Evolutionary conservation across 2,329 filamentous ascomycete genomes (phyloP).

Genomic region (Cordyceps fumosorosea): DNA sequence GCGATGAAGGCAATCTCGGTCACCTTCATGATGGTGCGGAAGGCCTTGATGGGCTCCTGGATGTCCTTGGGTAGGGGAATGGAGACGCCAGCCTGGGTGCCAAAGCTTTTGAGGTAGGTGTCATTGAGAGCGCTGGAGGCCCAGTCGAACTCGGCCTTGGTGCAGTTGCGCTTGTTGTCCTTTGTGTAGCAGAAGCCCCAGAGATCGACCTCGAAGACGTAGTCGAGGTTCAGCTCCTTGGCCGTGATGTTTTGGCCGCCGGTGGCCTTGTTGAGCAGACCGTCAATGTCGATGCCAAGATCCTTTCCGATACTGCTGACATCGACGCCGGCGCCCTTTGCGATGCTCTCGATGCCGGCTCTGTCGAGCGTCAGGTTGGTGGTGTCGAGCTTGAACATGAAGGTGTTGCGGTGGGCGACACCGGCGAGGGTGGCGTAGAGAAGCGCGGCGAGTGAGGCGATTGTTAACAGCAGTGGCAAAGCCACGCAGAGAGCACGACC

Average conservation of each 20-base stretch:
- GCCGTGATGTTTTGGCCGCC: constrained; percentile 48
- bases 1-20: constrained; percentile 77
- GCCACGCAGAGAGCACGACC: constrained; percentile 83
- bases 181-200: constrained; percentile 78
- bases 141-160: constrained; percentile 66
- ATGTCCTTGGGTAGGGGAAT: constrained; percentile 63
- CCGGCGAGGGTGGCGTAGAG: constrained; percentile 51
- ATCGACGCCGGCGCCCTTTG: constrained; percentile 19
- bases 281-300: constrained; percentile 16
- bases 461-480: constrained; percentile 74
- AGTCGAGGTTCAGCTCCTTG: constrained; percentile 54
- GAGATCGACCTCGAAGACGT: constrained; percentile 74
- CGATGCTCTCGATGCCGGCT: constrained; percentile 19
- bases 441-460: constrained; percentile 67
- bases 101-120: constrained; percentile 46
- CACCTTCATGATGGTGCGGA: constrained; percentile 70
- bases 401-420: constrained; percentile 48
- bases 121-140: constrained; percentile 66
- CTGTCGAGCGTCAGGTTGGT: constrained; percentile 50
- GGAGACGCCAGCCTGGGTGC: constrained; percentile 42
- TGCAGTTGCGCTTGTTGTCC: constrained; percentile 55
- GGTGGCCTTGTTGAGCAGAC: constrained; percentile 16
- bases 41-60: constrained; percentile 61
- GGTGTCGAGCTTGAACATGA: constrained; percentile 56
- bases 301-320: constrained; percentile 20